Base-by-base conservation (phyloP, 192 early-diverging fungal species). In the Backusella australiensis region DNA sequence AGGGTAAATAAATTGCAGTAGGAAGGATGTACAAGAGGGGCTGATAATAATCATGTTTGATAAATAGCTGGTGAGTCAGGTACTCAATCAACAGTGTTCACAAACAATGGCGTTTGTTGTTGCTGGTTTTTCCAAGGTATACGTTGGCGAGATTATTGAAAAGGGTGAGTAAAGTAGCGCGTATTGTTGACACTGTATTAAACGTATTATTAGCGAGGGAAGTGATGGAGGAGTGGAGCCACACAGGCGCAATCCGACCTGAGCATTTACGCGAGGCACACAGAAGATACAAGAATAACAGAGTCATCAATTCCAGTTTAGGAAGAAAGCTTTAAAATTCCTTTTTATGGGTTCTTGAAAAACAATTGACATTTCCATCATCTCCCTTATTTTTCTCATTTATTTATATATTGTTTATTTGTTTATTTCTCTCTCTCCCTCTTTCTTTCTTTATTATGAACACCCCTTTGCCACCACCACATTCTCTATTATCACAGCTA, bases 61-160 rank as follows among this genome's bases (percentile, higher is more conserved):
- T 63, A 63, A 29, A 14, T 75, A 90, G 85, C 77, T 94, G 8
- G 89, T 91, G 1, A 86, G 86, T 68, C 85, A 86, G 39, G 84
- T 93, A 17, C 78, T 93, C n/a, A 92, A 93, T 76, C 92, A 93
- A 79, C 90, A 90, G 75, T 85, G 90, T 38, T 90, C 89, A 12
- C 84, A 84, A 35, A 94, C 90, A 8, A 85, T 91, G 84, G 89
- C 90, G 0, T 92, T 96, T 83, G 93, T 96, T 5, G 89, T 96
- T 0, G 93, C 94, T 53, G 95, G 96, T n/a, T 95, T 94, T 67
- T 86, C 90, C 21, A 97, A 97, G 73, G 90, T 97, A 6, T 97
- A 94, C 87, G 90, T 97, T 4, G 96, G 95, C 29, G 94, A 97
- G 79, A 92, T 97, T 73, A 87, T 94, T 17, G 96, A 97, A 80